These are phyloP conservation scores for Ustilago esculenta DNA, from an alignment of 1,284 basidiomycete species.

Conservation along the genomic window DNA sequence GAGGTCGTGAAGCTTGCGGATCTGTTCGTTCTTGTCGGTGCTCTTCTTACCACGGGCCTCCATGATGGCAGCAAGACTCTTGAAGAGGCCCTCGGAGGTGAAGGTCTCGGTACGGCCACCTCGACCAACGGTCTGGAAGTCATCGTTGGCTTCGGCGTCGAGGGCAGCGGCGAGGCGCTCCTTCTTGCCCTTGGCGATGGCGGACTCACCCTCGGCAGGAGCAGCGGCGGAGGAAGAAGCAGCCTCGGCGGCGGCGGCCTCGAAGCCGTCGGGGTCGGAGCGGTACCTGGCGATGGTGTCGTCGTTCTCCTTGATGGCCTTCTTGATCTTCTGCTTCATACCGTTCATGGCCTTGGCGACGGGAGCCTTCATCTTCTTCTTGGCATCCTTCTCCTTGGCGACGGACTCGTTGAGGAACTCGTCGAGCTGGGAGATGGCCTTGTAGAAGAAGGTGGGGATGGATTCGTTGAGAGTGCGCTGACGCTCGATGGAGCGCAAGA, in stretches of 20 bases:
- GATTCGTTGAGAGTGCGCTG: slow-evolving; percentile 85
- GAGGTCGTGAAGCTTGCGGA: slow-evolving; percentile 87
- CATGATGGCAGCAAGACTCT: slow-evolving; percentile 87
- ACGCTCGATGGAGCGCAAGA: slow-evolving; percentile 86
- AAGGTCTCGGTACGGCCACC: slow-evolving; percentile 86
- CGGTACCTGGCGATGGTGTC: slow-evolving; percentile 81
- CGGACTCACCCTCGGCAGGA: slow-evolving; percentile 69
- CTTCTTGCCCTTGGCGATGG: slow-evolving; percentile 71
- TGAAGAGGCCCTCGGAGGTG: slow-evolving; percentile 89
- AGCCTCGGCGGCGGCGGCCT: slow-evolving; percentile 70
- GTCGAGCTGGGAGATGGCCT: slow-evolving; percentile 81
- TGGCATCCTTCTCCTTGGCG: slow-evolving; percentile 78
- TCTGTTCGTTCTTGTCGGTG: slow-evolving; percentile 94
- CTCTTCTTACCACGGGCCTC: slow-evolving; percentile 97
- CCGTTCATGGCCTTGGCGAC: slow-evolving; percentile 93
- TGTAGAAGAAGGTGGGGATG: slow-evolving; percentile 86
- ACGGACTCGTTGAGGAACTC: slow-evolving; percentile 78
- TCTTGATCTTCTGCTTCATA: slow-evolving; percentile 97
- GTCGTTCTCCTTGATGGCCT: slow-evolving; percentile 89
- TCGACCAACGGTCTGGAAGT: slow-evolving; percentile 91
- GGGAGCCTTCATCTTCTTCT: slow-evolving; percentile 94
- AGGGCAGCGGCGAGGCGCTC: slow-evolving; percentile 64
- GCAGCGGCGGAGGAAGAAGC: slow-evolving; percentile 69
- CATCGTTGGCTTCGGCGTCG: slow-evolving; percentile 72
- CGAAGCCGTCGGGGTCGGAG: slow-evolving; percentile 80